These are phyloP conservation scores for Tulasnella sp. DNA, from an alignment of 768 basidiomycete genomes.

Conservation along the genomic window DNA sequence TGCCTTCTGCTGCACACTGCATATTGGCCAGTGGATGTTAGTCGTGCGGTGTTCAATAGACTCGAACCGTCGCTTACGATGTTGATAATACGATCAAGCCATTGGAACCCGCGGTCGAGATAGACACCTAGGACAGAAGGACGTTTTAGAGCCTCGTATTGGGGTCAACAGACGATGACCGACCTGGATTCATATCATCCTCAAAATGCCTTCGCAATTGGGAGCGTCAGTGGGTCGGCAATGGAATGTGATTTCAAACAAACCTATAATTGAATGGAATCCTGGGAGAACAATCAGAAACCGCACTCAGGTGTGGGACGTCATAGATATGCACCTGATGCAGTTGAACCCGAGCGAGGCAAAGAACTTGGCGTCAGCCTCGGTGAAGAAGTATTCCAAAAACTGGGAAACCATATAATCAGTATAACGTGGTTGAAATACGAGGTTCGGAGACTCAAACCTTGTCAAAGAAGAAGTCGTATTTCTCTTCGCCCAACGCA, in stretches of 20 bases:
- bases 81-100: slow-evolving; percentile 70
- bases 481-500: slow-evolving; percentile 46
- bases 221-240: not conserved
- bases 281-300: not conserved
- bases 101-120: slow-evolving; percentile 62
- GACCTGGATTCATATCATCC: slow-evolving; percentile 68
- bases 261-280: slow-evolving; percentile 63
- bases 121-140: slow-evolving; percentile 32
- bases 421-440: not conserved
- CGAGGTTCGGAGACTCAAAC: too few species aligned
- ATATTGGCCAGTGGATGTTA: not conserved
- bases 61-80: slow-evolving; percentile 21
- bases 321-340: slow-evolving; percentile 35
- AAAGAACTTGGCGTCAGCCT: slow-evolving; percentile 64
- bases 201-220: slow-evolving; percentile 19
- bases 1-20: slow-evolving; percentile 56
- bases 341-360: slow-evolving; percentile 69
- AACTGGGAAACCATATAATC: slow-evolving; percentile 35
- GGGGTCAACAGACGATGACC: not conserved
- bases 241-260: slow-evolving; percentile 34
- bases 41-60: too few species aligned
- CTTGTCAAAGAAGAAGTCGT: slow-evolving; percentile 76
- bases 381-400: slow-evolving; percentile 71
- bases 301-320: too few species aligned
- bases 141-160: not conserved